Base-by-base conservation (phyloP, 2,329 filamentous ascomycete genomes). In the Colletotrichum acutatum region DNA sequence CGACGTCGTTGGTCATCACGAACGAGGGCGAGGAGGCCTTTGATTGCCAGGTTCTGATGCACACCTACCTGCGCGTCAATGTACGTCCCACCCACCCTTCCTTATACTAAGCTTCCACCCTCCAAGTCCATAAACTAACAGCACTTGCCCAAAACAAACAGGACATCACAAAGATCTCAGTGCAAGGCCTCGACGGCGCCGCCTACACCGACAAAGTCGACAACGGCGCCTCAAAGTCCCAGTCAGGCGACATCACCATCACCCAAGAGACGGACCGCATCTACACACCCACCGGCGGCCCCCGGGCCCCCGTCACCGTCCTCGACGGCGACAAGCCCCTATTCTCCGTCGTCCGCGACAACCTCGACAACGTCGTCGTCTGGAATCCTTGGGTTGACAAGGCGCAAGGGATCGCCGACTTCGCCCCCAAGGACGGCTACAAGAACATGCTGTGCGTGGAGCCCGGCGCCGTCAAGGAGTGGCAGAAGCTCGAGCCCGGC, bases 331-430 rank as follows among this genome's bases (percentile, higher is more conserved):
- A 90, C 73, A 88, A 89, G 78, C 86, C 91, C 16, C 85, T 89
- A 63, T 95, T 93, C 85, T 91, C 91, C 72, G 88, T 98, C 68
- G 90, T 93, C 53, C 91, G 97, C 74, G 95, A 98, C 83, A 95
- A 95, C 76, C 88, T 99, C 76, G 89, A 90, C 74, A 94, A 98
- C 77, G 92, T 97, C 19, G 96, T 98, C 1, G 93, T 98, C 34
- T 99, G 97, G 97, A 99, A 99, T 84, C 97, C 97, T 1, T 98
- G 96, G 95, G 88, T 89, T 53, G 94, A 95, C 75, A 97, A 97
- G 86, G 91, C 94, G 1, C 90, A 91, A 77, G 88, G 88, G 5
- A 97, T 98, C 85, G 91, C 86, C 65, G 97, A 99, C 83, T 98
- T 98, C 81, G 90, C 89, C 71, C 97, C 97, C 62, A 93, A 97